A percentile compares a stretch with the other conserved stretches of the same genome.
Evolutionary conservation across 2,329 filamentous ascomycete genomes (phyloP).

Genomic region (Tolypocladium sp.): DNA sequence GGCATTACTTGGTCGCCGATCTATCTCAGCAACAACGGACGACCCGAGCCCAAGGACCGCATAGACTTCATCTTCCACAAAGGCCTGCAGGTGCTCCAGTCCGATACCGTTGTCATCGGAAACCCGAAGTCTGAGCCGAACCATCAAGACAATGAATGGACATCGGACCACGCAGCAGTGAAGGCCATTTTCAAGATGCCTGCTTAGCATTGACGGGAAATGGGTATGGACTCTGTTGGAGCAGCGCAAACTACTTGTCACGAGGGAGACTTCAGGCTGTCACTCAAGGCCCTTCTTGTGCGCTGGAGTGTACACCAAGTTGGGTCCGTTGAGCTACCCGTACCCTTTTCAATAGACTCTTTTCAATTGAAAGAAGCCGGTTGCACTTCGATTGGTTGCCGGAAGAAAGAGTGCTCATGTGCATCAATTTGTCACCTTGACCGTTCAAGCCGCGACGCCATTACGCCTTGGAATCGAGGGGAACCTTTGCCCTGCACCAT

Average conservation of each 20-base stretch:
- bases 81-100: conserved; percentile 18
- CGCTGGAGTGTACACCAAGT: background rate
- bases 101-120: conserved; percentile 19
- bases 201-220: background rate
- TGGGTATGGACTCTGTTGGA: background rate
- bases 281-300: too few species aligned
- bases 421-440: too few species aligned
- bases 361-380: too few species aligned
- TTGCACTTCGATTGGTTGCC: too few species aligned
- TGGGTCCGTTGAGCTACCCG: background rate
- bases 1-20: conserved; percentile 30
- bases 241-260: background rate
- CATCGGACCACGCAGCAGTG: conserved; percentile 26
- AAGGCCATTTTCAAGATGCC: conserved; percentile 14
- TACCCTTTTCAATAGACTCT: too few species aligned
- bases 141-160: conserved; percentile 27
- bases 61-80: conserved; percentile 31
- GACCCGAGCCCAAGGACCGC: conserved; percentile 25
- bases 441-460: too few species aligned
- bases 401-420: too few species aligned
- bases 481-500: too few species aligned
- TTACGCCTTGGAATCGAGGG: too few species aligned
- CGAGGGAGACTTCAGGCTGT: background rate
- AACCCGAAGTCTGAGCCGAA: conserved; percentile 19
- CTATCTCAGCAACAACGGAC: conserved; percentile 17